Base-by-base conservation (phyloP, 2,329 filamentous ascomycete genomes). In the Penicillium sp. region DNA sequence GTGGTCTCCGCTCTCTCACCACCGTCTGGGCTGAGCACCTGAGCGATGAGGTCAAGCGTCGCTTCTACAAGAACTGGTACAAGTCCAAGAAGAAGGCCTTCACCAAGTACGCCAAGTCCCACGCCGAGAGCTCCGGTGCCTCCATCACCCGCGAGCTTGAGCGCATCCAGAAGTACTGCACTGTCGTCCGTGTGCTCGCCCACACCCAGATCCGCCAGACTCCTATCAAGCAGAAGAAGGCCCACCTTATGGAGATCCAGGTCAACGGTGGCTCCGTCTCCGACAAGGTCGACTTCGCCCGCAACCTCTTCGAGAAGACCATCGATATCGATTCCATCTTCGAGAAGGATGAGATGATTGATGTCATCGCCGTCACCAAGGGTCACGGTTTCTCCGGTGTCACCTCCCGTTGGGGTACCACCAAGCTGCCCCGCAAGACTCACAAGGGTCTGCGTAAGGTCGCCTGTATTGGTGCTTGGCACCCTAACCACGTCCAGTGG, bases 31-130 rank as follows among this genome's bases (percentile, higher is more conserved):
- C 94, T 77, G 94, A 97, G 88, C 94, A 99, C 82, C 82, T 99
- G 82, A 91, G 90, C 83, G 94, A 99, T 82, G 94, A 97, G 85
- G 79, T 99, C 82, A 96, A 96, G 89, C 91, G 94, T 77, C 91
- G 94, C 79, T 99, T 99, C 91, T 99, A 99, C 91, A 97, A 97
- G 92, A 99, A 99, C 90, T 99, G 94, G 94, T 99, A 99, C 90
- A 96, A 96, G 90, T 92, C 88, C 87, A 99, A 99, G 93, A 97
- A 97, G 91, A 99, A 99, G 93, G 94, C 94, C 65, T 99, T 99
- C 86, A 99, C 94, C 87, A 97, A 96, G 87, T 99, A 99, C 84
- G 91, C 94, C 86, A 99, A 97, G 91, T 93, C 96, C 89, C 91
- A 97, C 89, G 92, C 93, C 67, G 93, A 97, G 86, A 89, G 83